Percentiles rank a stretch among this genome's conserved stretches.
phyloP scores from a whole-genome alignment of 495 filamentous ascomycete genomes.

The Trichoderma gamsii region DNA sequence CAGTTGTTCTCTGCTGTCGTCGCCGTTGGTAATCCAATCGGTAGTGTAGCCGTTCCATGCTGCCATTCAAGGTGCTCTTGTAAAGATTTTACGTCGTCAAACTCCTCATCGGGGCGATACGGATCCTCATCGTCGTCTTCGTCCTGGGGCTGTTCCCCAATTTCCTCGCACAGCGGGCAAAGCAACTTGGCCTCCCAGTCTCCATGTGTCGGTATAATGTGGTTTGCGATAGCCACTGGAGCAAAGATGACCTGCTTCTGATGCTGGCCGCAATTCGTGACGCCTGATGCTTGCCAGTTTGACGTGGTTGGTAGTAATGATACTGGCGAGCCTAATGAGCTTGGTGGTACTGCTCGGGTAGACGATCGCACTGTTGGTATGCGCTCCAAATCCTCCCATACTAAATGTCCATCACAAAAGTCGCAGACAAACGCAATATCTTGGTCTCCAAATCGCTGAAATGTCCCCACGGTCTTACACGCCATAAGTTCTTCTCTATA shows the following conservation, averaged over 20 bases:
- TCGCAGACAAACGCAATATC: constrained; percentile 46
- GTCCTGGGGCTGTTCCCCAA: constrained; percentile 21
- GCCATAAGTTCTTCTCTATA: constrained; percentile 33
- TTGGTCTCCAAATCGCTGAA: constrained; percentile 35
- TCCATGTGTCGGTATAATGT: constrained; percentile 35
- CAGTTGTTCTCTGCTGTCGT: constrained; percentile 24
- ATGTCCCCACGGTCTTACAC: constrained; percentile 36
- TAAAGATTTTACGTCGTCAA: constrained; percentile 34
- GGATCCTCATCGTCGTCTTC: constrained; percentile 40
- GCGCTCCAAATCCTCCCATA: constrained; percentile 40
- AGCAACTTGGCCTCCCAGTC: constrained; percentile 38
- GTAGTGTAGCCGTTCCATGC: constrained; percentile 33
- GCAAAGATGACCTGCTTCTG: constrained; percentile 42
- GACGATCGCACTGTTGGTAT: constrained; percentile 34
- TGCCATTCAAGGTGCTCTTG: constrained; percentile 44
- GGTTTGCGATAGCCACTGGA: constrained; percentile 44
- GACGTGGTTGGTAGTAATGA: constrained; percentile 19
- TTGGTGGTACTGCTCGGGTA: constrained; percentile 17
- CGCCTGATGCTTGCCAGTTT: constrained; percentile 24
- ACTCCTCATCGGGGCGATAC: constrained; percentile 32
- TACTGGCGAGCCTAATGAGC: constrained; percentile 27
- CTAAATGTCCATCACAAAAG: constrained; percentile 43
- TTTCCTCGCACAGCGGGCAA: constrained; percentile 42
- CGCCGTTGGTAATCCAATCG: constrained; percentile 20
- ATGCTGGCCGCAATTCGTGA: constrained; percentile 23